phyloP scores from a whole-genome alignment of 208 protist species.

The Strigomonas oncopelti region DNA sequence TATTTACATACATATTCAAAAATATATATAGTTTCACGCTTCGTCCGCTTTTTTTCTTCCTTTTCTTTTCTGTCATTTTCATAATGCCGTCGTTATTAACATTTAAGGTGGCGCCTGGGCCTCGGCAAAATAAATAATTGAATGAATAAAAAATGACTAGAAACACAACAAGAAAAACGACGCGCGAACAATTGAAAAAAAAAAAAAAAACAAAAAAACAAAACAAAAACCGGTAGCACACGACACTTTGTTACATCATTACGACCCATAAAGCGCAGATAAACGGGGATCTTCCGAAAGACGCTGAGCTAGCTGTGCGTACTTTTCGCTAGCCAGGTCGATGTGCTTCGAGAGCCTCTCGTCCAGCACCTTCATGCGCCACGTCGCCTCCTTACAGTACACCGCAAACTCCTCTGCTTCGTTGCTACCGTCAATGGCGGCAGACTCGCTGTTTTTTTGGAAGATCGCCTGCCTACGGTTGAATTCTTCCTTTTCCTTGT shows the following conservation, averaged over 20 bases:
- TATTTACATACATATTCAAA: too few species aligned
- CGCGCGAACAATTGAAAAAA: neutral
- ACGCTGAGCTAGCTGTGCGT: conserved; percentile 69
- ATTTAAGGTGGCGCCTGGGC: too few species aligned
- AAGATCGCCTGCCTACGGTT: conserved; percentile 63
- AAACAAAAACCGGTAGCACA: neutral
- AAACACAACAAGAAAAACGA: conserved; percentile 7
- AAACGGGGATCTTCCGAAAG: conserved; percentile 76
- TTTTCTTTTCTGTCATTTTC: conserved; percentile 19
- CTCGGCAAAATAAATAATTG: too few species aligned
- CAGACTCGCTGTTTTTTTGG: conserved; percentile 65
- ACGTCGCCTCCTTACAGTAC: conserved; percentile 88
- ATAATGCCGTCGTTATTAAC: neutral
- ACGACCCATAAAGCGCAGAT: conserved; percentile 42
- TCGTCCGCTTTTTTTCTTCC: conserved; percentile 6
- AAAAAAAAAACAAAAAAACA: conserved; percentile 11
- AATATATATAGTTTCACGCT: too few species aligned
- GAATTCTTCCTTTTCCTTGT: conserved; percentile 86
- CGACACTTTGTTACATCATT: neutral
- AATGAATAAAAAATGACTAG: neutral
- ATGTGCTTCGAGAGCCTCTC: conserved; percentile 84
- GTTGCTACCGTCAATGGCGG: conserved; percentile 55
- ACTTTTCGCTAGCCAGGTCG: conserved; percentile 82
- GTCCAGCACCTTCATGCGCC: conserved; percentile 88
- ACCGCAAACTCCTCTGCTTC: conserved; percentile 81